Conservation (phyloP, 1,284 basidiomycete genomes). For the Phlebopus sp. region DNA sequence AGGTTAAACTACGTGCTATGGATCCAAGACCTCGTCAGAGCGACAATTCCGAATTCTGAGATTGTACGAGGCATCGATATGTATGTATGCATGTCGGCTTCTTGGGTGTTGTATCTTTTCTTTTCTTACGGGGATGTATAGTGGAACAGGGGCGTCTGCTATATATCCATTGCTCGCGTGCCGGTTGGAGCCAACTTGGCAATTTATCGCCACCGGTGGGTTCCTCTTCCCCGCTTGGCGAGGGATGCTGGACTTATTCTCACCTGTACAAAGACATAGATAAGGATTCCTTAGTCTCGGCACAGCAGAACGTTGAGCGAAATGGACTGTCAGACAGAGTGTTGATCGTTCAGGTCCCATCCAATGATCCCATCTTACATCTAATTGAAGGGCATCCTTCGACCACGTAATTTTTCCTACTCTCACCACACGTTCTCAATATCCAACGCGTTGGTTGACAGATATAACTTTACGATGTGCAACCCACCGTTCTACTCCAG, state of each 20-base stretch:
- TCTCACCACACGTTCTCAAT: neutral
- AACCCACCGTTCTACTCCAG: constrained; percentile 93
- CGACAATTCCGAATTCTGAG: constrained; percentile 13
- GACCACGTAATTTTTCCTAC: constrained; percentile 13
- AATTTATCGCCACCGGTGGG: constrained; percentile 71
- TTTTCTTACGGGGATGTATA: constrained; percentile 30
- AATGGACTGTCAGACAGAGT: constrained; percentile 59
- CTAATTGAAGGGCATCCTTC: constrained; percentile 35
- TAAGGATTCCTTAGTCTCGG: constrained; percentile 50
- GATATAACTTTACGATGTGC: constrained; percentile 82
- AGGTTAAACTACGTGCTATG: constrained; percentile 80
- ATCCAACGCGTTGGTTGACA: constrained; percentile 9
- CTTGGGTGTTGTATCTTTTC: no score
- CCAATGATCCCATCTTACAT: constrained; percentile 47
- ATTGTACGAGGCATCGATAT: constrained; percentile 50
- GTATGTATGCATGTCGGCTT: constrained; percentile 35
- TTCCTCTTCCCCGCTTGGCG: neutral
- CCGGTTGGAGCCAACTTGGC: constrained; percentile 51
- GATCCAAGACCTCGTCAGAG: constrained; percentile 62
- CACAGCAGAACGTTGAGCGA: constrained; percentile 49
- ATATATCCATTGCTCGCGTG: constrained; percentile 86
- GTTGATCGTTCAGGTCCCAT: constrained; percentile 39
- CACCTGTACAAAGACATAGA: constrained; percentile 59
- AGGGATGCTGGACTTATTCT: constrained; percentile 1
- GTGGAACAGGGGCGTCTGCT: constrained; percentile 88